A percentile compares a stretch with the other conserved stretches of the same genome.
phyloP scores from a whole-genome alignment of 2,329 filamentous ascomycete species.

The Emmonsia crescens region DNA sequence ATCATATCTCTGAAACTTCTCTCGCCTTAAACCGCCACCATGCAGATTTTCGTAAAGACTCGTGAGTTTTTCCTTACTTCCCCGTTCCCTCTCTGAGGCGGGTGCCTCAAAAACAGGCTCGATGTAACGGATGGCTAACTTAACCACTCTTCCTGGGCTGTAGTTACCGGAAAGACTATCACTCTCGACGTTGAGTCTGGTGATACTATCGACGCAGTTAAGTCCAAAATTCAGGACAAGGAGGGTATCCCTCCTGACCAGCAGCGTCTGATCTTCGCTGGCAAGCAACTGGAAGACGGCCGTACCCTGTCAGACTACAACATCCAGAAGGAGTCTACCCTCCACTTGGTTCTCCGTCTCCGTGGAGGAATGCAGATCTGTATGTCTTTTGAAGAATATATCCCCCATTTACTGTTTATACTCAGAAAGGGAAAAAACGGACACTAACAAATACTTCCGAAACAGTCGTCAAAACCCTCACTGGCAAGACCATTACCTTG shows the following conservation, averaged over 20 bases:
- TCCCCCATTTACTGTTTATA: neutral
- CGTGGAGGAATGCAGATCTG: slow-evolving; percentile 55
- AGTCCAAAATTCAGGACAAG: slow-evolving; percentile 51
- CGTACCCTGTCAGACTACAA: slow-evolving; percentile 47
- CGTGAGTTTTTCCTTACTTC: slow-evolving; percentile 47
- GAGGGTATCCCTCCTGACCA: slow-evolving; percentile 50
- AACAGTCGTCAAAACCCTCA: slow-evolving; percentile 47
- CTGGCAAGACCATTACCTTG: slow-evolving; percentile 55
- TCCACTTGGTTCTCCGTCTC: slow-evolving; percentile 65
- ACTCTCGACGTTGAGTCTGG: slow-evolving; percentile 40
- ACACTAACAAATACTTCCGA: slow-evolving; percentile 7
- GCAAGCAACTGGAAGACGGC: slow-evolving; percentile 48
- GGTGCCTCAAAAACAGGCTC: slow-evolving; percentile 6
- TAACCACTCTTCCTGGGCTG: slow-evolving; percentile 2
- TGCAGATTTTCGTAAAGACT: slow-evolving; percentile 99
- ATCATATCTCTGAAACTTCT: neutral
- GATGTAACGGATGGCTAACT: slow-evolving; percentile 22
- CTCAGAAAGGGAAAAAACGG: slow-evolving; percentile 3
- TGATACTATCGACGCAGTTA: slow-evolving; percentile 44
- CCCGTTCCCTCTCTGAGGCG: neutral
- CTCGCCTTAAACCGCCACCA: slow-evolving; percentile 36
- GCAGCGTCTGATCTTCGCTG: slow-evolving; percentile 48
- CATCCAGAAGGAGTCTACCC: slow-evolving; percentile 53
- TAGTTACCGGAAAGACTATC: slow-evolving; percentile 52
- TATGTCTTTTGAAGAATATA: slow-evolving; percentile 26